Evolutionary conservation across 495 filamentous ascomycete species (phyloP).

Genomic region (Lepraria neglecta): DNA sequence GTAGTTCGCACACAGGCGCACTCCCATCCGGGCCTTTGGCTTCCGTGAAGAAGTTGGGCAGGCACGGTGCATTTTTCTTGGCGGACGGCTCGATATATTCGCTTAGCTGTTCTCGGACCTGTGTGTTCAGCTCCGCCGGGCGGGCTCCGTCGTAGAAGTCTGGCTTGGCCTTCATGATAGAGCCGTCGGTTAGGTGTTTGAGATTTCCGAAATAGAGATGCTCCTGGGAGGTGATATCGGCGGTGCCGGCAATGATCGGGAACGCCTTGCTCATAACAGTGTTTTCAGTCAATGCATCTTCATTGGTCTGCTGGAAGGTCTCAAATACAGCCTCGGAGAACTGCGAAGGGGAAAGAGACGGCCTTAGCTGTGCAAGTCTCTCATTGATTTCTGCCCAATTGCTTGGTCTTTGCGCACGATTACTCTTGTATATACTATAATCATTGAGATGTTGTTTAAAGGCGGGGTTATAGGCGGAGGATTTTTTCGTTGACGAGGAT

Average conservation of each 20-base stretch:
- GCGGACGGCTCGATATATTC: neutral
- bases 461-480: too few species aligned
- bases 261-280: neutral
- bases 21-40: conserved; percentile 31
- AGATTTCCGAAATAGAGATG: conserved; percentile 34
- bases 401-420: too few species aligned
- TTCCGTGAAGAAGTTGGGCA: conserved; percentile 27
- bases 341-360: too few species aligned
- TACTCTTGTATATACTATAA: too few species aligned
- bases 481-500: too few species aligned
- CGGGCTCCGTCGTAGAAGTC: conserved; percentile 37
- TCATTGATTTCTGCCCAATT: too few species aligned
- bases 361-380: too few species aligned
- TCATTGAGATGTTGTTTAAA: too few species aligned
- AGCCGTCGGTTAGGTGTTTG: conserved; percentile 30
- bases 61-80: neutral
- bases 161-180: conserved; percentile 9
- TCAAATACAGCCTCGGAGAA: too few species aligned
- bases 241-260: conserved; percentile 14
- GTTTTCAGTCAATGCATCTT: too few species aligned
- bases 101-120: neutral
- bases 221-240: conserved; percentile 21
- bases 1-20: conserved; percentile 27
- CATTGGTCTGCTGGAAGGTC: too few species aligned
- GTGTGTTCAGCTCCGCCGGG: conserved; percentile 26